Evolutionary conservation across 78 protist species (phyloP), one percentile per base, ranked within the genome.

Genomic region (Dictyostelium intermedium): DNA sequence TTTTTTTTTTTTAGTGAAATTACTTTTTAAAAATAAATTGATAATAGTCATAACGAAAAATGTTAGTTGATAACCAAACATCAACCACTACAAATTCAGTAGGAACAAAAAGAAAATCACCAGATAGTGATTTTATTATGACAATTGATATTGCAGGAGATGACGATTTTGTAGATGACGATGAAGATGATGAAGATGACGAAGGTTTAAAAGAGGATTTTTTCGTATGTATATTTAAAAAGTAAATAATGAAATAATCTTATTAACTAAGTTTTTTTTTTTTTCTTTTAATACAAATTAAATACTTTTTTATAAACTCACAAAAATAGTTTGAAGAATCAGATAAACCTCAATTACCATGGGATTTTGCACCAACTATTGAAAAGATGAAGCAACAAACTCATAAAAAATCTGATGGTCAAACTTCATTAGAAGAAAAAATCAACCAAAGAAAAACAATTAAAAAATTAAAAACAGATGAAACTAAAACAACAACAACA

Each of bases 291-390:
- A n/a, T n/a, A n/a, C n/a, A n/a, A 41, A 53, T 53, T 53, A 53
- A 30, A n/a, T n/a, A n/a, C n/a, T 6, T 50, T 11, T 6, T 60
- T 50, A 2, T 27, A 50, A 81, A 50, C 8, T 5, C n/a, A n/a
- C n/a, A n/a, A n/a, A 23, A 47, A 34, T 61, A 89, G 94, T 89
- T 89, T 89, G 94, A 89, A 47, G 94, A 89, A 50, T 43, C 78
- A 37, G 61, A 25, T 23, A 41, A 89, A 70, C 47, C 60, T 35
- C 81, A 35, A 45, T 70, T 89, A 80, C 87, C 94, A 80, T 89
- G 94, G 94, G 83, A 89, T 80, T 89, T 89, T 47, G 77, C 63
- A 89, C 87, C 94, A 89, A 89, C 94, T 5, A 78, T 89, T 30
- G 94, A 89, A 32, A 81, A 81, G 27, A 89, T 89, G 94, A 89